Evolutionary conservation across 2,329 filamentous ascomycete genomes (phyloP).

Genomic region (Pyrenochaeta sp.): DNA sequence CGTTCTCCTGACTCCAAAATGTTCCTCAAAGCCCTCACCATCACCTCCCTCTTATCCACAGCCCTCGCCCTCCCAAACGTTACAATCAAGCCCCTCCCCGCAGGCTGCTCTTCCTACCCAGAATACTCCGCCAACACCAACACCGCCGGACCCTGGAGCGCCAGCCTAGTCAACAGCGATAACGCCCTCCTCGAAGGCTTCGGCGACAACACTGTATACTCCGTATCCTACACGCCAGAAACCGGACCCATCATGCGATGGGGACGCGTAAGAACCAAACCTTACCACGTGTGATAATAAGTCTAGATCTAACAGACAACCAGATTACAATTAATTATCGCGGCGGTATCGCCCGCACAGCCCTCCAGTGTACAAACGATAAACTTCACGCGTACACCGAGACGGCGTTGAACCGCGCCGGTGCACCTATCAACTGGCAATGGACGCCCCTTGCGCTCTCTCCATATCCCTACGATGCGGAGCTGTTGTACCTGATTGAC

Average conservation of each 20-base stretch:
- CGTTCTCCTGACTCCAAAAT: background rate
- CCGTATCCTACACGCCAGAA: slow-evolving; percentile 5
- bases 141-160: slow-evolving; percentile 21
- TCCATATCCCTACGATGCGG: slow-evolving; percentile 22
- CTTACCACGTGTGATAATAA: too few species aligned
- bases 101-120: slow-evolving; percentile 28
- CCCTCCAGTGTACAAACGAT: slow-evolving; percentile 20
- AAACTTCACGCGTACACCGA: slow-evolving; percentile 16
- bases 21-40: slow-evolving; percentile 31
- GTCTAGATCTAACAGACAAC: background rate
- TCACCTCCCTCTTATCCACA: slow-evolving; percentile 11
- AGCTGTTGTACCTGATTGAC: slow-evolving; percentile 24
- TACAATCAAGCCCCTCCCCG: slow-evolving; percentile 20
- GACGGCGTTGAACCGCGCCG: slow-evolving; percentile 18
- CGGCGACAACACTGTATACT: slow-evolving; percentile 18
- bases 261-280: slow-evolving; percentile 15
- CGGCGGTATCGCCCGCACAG: slow-evolving; percentile 24
- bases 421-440: slow-evolving; percentile 14
- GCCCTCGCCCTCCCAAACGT: slow-evolving; percentile 21
- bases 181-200: slow-evolving; percentile 24
- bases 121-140: slow-evolving; percentile 20
- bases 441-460: slow-evolving; percentile 25
- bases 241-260: slow-evolving; percentile 19
- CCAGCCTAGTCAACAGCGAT: slow-evolving; percentile 21
- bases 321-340: slow-evolving; percentile 27